A percentile compares a stretch with the other conserved stretches of the same genome.
Conservation (phyloP, 176 grass and related monocot species). For the Panicum miliaceum region DNA sequence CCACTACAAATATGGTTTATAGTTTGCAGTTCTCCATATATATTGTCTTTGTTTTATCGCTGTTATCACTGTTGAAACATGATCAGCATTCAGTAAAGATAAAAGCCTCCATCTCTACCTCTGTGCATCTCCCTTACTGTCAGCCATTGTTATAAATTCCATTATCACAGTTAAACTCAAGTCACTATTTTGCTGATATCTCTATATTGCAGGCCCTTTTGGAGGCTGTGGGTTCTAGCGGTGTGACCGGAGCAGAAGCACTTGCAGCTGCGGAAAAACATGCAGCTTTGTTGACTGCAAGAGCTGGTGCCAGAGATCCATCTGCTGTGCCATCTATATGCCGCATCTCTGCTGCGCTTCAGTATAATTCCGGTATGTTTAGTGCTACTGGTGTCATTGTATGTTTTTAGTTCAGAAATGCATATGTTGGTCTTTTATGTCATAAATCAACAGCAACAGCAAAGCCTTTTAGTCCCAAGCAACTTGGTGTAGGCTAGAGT, state of each 20-base stretch:
- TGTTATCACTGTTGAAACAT: slow-evolving; percentile 7
- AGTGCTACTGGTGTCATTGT: slow-evolving; percentile 9
- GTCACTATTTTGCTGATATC: slow-evolving; percentile 21
- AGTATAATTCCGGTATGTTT: slow-evolving; percentile 68
- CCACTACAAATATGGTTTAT: slow-evolving; percentile 9
- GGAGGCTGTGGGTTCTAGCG: slow-evolving; percentile 75
- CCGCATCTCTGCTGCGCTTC: slow-evolving; percentile 84
- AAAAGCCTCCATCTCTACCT: neutral
- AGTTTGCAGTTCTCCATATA: neutral
- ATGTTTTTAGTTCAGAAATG: slow-evolving; percentile 37
- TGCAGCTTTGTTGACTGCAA: slow-evolving; percentile 86
- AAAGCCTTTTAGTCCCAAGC: neutral
- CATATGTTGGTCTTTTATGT: slow-evolving; percentile 6
- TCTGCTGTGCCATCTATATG: slow-evolving; percentile 93
- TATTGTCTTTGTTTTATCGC: neutral
- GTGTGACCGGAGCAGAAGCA: slow-evolving; percentile 80
- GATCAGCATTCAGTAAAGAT: neutral
- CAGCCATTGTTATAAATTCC: neutral
- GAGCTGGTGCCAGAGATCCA: slow-evolving; percentile 95
- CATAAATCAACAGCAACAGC: neutral
- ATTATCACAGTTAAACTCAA: slow-evolving; percentile 5
- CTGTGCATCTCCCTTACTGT: neutral
- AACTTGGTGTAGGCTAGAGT: neutral
- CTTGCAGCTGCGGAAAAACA: slow-evolving; percentile 84
- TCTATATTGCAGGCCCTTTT: slow-evolving; percentile 67